phyloP scores from a whole-genome alignment of 129 eudicot species.

The Mikania micrantha region DNA sequence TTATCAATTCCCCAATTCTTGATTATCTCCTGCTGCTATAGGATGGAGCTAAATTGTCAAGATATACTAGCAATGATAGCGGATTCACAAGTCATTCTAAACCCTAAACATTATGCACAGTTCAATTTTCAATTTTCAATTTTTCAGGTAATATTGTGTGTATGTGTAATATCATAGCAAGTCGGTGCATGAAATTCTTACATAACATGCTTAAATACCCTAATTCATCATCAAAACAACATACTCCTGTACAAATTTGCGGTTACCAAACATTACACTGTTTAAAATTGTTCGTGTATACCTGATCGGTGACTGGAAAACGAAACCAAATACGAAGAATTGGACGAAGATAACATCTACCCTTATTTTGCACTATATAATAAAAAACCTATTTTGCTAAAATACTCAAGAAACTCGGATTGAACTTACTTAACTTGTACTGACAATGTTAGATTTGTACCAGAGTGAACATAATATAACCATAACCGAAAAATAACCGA shows the following conservation, averaged over 20 bases:
- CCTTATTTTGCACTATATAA: no score
- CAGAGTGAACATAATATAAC: no score
- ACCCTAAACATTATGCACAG: neutral
- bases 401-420: no score
- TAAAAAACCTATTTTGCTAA: no score
- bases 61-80: neutral
- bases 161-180: neutral
- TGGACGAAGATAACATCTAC: no score
- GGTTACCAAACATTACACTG: neutral
- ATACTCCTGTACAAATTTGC: no score
- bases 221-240: neutral
- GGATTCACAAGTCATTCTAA: neutral
- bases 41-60: neutral
- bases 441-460: no score
- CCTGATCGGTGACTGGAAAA: neutral
- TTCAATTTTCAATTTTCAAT: neutral
- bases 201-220: neutral
- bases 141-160: neutral
- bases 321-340: no score
- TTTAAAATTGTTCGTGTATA: neutral
- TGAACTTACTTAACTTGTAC: no score
- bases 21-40: neutral
- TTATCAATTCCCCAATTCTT: neutral
- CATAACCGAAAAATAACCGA: no score
- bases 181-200: neutral